Conservation (phyloP, 73 alveolate genomes). For the Blepharisma japonicum region DNA sequence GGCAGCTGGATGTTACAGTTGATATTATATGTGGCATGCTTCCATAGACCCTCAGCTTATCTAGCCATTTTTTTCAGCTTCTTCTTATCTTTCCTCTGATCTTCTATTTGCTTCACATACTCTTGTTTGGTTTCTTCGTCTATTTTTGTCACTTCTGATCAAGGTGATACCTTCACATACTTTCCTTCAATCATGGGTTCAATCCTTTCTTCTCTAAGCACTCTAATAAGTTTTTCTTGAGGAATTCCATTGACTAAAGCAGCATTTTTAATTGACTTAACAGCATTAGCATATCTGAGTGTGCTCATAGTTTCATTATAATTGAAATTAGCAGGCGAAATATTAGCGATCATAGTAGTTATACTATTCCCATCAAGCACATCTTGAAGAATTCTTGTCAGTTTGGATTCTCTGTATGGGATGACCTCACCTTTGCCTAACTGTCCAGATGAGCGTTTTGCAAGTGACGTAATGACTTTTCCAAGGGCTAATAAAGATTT, state of each 20-base stretch:
- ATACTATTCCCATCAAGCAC: conserved; percentile 98
- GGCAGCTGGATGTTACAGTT: too few relatives aligned
- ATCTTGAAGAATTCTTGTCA: conserved; percentile 96
- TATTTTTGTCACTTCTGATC: conserved; percentile 41
- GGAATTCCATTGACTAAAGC: conserved; percentile 92
- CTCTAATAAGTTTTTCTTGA: conserved; percentile 70
- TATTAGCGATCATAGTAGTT: conserved; percentile 98
- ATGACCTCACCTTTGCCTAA: conserved; percentile 76
- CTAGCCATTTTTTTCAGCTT: conserved; percentile 53
- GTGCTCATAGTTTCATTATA: conserved; percentile 97
- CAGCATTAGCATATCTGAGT: conserved; percentile 97
- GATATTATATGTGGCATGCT: conserved; percentile 52
- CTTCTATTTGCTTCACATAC: conserved; percentile 64
- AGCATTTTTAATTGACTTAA: conserved; percentile 83
- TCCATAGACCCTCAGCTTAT: conserved; percentile 41
- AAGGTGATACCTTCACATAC: conserved; percentile 66
- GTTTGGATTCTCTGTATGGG: conserved; percentile 97
- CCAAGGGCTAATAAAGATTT: conserved; percentile 92
- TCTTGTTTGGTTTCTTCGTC: conserved; percentile 62
- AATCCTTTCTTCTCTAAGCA: conserved; percentile 71
- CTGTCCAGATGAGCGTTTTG: conserved; percentile 88
- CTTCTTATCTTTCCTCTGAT: conserved; percentile 44
- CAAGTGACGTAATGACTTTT: conserved; percentile 82
- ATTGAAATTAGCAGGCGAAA: conserved; percentile 97
- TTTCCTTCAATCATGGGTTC: conserved; percentile 67